Evolutionary conservation across 805 yeast species (phyloP).

Genomic region (Debaryomyces tyrocola): DNA sequence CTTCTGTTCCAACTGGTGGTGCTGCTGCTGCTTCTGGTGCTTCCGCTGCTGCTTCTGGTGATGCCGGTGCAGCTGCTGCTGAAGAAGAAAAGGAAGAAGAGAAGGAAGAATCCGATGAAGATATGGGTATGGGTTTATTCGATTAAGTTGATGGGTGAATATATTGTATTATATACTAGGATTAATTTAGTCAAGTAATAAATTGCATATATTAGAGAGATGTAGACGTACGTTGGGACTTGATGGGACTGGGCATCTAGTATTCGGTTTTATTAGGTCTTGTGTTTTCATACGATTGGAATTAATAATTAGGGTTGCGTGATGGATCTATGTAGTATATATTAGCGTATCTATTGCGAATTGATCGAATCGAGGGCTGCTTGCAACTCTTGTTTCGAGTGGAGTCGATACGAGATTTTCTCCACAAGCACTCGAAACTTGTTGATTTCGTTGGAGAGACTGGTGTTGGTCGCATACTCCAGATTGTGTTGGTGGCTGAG

Average conservation of each 20-base stretch:
- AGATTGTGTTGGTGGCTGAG: neutral
- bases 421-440: constrained; percentile 19
- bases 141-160: constrained; percentile 54
- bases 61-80: constrained; percentile 68
- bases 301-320: too few relatives aligned
- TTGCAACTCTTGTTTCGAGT: neutral
- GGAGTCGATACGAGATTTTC: constrained; percentile 10
- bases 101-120: constrained; percentile 63
- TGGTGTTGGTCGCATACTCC: neutral
- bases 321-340: too few relatives aligned
- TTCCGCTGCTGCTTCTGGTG: constrained; percentile 71
- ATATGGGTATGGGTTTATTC: constrained; percentile 97
- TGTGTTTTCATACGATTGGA: too few relatives aligned
- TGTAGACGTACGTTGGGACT: neutral
- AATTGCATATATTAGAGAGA: neutral
- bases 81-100: constrained; percentile 59
- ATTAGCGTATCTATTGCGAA: neutral
- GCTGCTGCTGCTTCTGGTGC: constrained; percentile 82
- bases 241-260: too few relatives aligned
- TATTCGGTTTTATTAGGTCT: too few relatives aligned
- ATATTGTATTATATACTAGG: neutral
- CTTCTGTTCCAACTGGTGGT: constrained; percentile 98
- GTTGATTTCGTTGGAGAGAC: constrained; percentile 16
- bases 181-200: neutral
- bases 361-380: neutral